Percentiles rank a stretch among this genome's conserved stretches.
These are phyloP conservation scores for Pseudocercospora cruenta DNA, from an alignment of 2,329 filamentous ascomycete species.

Conservation along the genomic window DNA sequence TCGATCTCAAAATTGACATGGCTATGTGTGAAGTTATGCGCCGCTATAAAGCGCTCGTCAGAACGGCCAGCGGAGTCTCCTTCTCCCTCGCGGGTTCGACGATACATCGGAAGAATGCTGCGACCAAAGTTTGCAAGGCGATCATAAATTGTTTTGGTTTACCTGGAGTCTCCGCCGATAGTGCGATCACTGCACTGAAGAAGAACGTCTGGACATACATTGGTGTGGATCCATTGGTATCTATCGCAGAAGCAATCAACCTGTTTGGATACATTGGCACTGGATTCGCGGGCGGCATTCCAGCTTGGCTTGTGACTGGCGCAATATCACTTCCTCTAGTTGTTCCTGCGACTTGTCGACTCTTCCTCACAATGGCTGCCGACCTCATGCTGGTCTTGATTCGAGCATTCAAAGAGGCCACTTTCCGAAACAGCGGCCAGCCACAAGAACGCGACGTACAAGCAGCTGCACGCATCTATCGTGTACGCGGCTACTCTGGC, in stretches of 20 bases:
- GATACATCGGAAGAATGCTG: constrained; percentile 30
- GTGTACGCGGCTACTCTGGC: constrained; percentile 24
- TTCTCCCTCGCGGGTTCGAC: constrained; percentile 27
- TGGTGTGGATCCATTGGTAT: constrained; percentile 23
- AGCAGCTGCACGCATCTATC: constrained; percentile 28
- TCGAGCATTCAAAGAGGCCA: constrained; percentile 35
- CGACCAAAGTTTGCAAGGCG: constrained; percentile 29
- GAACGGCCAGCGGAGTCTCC: constrained; percentile 29
- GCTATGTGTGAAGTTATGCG: constrained; percentile 41
- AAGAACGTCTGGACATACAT: constrained; percentile 29
- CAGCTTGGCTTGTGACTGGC: constrained; percentile 34
- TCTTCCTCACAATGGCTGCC: constrained; percentile 40
- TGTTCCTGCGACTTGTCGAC: constrained; percentile 38
- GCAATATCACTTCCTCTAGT: constrained; percentile 29
- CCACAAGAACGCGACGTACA: constrained; percentile 28
- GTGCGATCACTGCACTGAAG: constrained; percentile 27
- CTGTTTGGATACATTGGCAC: constrained; percentile 29
- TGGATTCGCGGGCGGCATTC: constrained; percentile 33
- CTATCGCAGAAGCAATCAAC: constrained; percentile 26
- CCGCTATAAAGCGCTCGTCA: constrained; percentile 35
- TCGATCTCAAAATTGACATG: constrained; percentile 42
- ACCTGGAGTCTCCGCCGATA: constrained; percentile 25
- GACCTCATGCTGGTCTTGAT: constrained; percentile 41
- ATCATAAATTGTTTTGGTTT: constrained; percentile 34
- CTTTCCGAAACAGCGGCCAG: constrained; percentile 23